A percentile compares a stretch with the other conserved stretches of the same genome.
phyloP scores from a whole-genome alignment of 225 moss, liverwort and hornwort genomes.

The Polytrichum commune region DNA sequence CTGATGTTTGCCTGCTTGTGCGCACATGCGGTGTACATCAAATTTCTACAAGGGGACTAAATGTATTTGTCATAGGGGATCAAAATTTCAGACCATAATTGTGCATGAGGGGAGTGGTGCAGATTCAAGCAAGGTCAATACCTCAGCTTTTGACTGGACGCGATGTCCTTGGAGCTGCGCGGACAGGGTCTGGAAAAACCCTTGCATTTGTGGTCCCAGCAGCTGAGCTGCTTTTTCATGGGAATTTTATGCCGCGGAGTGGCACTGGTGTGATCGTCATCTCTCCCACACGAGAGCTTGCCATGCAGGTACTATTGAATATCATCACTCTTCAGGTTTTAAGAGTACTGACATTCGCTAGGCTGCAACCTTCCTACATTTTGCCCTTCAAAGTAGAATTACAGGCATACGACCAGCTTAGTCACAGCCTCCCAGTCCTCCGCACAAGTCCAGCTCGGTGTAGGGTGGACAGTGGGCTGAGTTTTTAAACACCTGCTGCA shows the following conservation, averaged over 20 bases:
- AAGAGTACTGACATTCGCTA: not conserved
- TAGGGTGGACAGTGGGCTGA: not conserved
- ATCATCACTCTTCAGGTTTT: not conserved
- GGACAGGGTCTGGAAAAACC: constrained; percentile 96
- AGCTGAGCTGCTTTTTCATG: constrained; percentile 79
- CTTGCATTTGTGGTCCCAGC: constrained; percentile 88
- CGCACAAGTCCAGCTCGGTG: too few species aligned
- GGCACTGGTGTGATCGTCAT: constrained; percentile 92
- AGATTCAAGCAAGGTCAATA: constrained; percentile 95
- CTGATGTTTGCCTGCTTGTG: too few species aligned
- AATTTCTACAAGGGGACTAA: too few species aligned
- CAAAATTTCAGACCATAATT: not conserved
- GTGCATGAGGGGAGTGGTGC: constrained; percentile 13
- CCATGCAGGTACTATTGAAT: constrained; percentile 72
- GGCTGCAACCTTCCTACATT: not conserved
- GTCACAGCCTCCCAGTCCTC: too few species aligned
- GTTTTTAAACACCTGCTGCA: constrained; percentile 17
- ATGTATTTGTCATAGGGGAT: too few species aligned
- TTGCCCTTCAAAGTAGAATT: not conserved
- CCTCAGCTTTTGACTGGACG: constrained; percentile 87
- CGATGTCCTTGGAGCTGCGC: constrained; percentile 90
- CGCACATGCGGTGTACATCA: too few species aligned
- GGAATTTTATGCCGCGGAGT: constrained; percentile 90
- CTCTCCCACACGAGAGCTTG: constrained; percentile 93
- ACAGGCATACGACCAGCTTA: too few species aligned